Conservation (phyloP, 1,284 basidiomycete species). For the Rhodotorula sp. region DNA sequence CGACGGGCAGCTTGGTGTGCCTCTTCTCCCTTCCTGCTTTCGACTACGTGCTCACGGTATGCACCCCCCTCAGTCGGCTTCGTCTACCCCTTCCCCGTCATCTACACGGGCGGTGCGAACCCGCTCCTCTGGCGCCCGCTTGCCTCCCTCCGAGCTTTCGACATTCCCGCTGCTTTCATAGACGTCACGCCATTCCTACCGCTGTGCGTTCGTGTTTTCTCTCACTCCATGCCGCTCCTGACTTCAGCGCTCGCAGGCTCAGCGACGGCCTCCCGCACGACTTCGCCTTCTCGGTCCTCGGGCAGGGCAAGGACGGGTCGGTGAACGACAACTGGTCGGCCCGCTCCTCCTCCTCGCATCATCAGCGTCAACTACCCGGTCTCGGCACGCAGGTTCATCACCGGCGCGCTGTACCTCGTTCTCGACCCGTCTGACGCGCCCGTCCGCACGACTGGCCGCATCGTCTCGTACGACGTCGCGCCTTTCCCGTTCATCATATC, state of each 20-base stretch:
- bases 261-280: constrained; percentile 15
- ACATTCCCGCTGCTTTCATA: constrained; percentile 37
- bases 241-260: background rate
- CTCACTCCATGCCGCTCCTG: background rate
- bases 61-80: constrained; percentile 15
- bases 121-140: constrained; percentile 43
- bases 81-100: constrained; percentile 41
- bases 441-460: constrained; percentile 31
- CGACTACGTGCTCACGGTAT: background rate
- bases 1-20: constrained; percentile 33
- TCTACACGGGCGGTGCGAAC: constrained; percentile 43
- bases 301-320: constrained; percentile 30
- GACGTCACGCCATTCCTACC: constrained; percentile 41
- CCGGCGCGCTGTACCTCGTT: constrained; percentile 30
- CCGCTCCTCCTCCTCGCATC: too few species aligned
- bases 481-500: constrained; percentile 17
- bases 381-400: constrained; percentile 4
- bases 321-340: constrained; percentile 39
- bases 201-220: background rate
- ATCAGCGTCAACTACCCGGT: too few species aligned
- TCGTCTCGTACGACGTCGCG: constrained; percentile 10
- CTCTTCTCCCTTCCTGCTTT: background rate
- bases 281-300: constrained; percentile 29
- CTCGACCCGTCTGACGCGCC: constrained; percentile 21
- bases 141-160: constrained; percentile 40